phyloP scores from a whole-genome alignment of 2,329 filamentous ascomycete species.

The Intubia oerlemansii region DNA sequence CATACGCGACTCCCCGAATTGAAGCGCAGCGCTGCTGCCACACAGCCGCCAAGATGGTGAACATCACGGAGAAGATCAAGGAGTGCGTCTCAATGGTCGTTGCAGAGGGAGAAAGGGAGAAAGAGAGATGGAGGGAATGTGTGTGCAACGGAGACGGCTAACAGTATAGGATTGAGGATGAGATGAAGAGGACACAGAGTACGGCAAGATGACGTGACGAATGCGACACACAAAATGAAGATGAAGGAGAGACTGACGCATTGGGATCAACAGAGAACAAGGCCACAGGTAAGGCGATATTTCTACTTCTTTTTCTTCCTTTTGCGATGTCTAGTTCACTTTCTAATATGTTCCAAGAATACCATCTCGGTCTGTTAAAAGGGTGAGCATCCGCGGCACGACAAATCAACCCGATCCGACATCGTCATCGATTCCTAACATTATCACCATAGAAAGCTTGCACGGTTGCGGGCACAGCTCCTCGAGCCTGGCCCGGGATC shows the following conservation, averaged over 20 bases:
- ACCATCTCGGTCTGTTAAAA: constrained; percentile 93
- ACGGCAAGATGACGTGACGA: constrained; percentile 10
- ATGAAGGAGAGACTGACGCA: constrained; percentile 1
- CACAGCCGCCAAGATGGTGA: constrained; percentile 64
- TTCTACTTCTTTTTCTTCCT: background rate
- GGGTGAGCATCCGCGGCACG: constrained; percentile 34
- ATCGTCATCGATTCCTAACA: too few species aligned
- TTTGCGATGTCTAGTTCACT: too few species aligned
- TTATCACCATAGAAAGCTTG: constrained; percentile 61
- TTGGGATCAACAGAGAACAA: constrained; percentile 83
- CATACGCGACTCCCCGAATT: too few species aligned
- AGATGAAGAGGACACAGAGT: constrained; percentile 99
- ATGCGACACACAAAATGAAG: background rate
- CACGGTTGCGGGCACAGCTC: constrained; percentile 79
- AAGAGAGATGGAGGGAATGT: background rate
- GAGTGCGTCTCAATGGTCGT: constrained; percentile 43
- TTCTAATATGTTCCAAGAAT: too few species aligned
- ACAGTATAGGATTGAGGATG: constrained; percentile 81
- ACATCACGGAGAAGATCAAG: constrained; percentile 99
- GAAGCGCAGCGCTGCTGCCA: too few species aligned
- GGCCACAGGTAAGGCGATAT: constrained; percentile 68
- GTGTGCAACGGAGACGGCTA: too few species aligned
- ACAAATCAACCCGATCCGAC: background rate
- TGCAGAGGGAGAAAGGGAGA: background rate
- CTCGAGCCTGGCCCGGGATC: constrained; percentile 71